phyloP scores from a whole-genome alignment of 345 rosid genomes.

The Sonneratia caseolaris region DNA sequence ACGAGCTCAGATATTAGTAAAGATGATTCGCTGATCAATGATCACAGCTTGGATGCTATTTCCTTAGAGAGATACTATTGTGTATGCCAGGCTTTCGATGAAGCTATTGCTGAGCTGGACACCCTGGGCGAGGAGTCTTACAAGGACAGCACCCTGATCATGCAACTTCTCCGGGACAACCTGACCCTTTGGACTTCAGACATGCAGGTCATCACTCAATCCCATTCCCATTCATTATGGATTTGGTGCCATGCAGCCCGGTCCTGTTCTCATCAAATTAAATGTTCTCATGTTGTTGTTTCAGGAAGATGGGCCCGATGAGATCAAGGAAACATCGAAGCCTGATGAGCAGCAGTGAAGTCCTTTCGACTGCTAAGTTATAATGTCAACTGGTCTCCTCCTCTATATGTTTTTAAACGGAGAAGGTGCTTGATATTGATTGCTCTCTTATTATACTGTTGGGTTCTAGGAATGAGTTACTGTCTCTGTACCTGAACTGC shows the following conservation, averaged over 20 bases:
- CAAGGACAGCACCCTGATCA: constrained; percentile 88
- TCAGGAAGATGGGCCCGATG: constrained; percentile 79
- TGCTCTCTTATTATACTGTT: constrained; percentile 25
- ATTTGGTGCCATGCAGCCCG: no score
- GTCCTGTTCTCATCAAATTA: not conserved
- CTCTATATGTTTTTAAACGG: constrained; percentile 47
- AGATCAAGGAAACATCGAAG: constrained; percentile 69
- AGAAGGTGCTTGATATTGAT: constrained; percentile 44
- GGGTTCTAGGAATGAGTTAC: constrained; percentile 7
- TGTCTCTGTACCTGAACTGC: constrained; percentile 11
- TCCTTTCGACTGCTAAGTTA: constrained; percentile 13
- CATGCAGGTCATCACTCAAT: constrained; percentile 52
- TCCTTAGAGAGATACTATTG: not conserved
- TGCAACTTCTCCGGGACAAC: constrained; percentile 94
- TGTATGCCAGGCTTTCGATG: constrained; percentile 15
- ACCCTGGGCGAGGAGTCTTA: constrained; percentile 38
- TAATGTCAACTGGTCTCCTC: constrained; percentile 37
- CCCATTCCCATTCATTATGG: not conserved
- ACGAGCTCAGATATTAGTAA: not conserved
- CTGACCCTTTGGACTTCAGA: constrained; percentile 96
- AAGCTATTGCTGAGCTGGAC: constrained; percentile 18
- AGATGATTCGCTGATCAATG: not conserved
- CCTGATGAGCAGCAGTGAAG: constrained; percentile 53
- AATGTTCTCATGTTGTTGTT: constrained; percentile 8
- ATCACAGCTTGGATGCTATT: not conserved